These are phyloP conservation scores for Fusarium illudens DNA, from an alignment of 2,329 filamentous ascomycete genomes.

Conservation along the genomic window DNA sequence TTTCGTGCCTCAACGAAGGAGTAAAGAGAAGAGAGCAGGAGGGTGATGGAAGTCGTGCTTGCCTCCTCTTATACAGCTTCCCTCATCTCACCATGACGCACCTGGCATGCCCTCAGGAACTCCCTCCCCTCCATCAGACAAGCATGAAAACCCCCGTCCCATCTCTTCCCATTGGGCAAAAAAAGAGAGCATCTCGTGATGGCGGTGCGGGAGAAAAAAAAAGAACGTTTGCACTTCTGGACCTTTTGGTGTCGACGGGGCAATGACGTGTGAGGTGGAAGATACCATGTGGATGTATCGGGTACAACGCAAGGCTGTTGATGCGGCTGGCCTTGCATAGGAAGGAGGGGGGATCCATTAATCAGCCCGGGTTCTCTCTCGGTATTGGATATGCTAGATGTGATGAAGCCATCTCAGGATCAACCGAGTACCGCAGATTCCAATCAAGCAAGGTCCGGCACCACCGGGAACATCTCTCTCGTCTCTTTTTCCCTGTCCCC, in stretches of 20 bases:
- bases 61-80: background rate
- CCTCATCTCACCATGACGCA: slow-evolving; percentile 4
- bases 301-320: background rate
- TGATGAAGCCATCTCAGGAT: background rate
- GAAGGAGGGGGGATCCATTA: background rate
- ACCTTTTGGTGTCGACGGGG: background rate
- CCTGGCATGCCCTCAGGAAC: background rate
- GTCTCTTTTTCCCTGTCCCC: background rate
- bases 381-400: background rate
- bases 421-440: background rate
- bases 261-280: slow-evolving; percentile 18
- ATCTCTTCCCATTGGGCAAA: slow-evolving; percentile 20
- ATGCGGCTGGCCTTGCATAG: background rate
- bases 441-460: background rate
- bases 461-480: background rate
- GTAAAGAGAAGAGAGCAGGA: background rate
- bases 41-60: no score
- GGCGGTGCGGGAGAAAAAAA: background rate
- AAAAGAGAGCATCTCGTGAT: background rate
- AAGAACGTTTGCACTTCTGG: background rate
- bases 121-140: background rate
- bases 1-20: background rate
- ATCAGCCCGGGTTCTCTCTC: background rate
- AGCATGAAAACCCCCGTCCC: background rate
- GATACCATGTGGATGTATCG: background rate